These are phyloP conservation scores for Phytophthora colocasiae DNA, from an alignment of 352 stramenopile species.

Conservation along the genomic window DNA sequence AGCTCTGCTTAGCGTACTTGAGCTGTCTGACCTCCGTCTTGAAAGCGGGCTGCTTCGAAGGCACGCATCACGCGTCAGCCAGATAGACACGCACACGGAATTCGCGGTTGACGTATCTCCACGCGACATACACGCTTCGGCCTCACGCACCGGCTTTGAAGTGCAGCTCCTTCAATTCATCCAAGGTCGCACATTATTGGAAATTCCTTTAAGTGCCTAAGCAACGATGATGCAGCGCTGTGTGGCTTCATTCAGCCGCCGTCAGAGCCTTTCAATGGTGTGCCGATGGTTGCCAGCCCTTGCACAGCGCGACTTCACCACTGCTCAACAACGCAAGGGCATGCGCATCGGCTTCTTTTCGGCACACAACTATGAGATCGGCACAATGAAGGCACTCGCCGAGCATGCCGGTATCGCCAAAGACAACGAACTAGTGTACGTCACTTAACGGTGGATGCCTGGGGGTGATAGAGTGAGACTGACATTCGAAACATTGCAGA, in stretches of 20 bases:
- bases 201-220: conserved; percentile 14
- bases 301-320: conserved; percentile 19
- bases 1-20: too few relatives aligned
- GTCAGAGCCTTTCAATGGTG: conserved; percentile 9
- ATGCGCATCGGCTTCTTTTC: conserved; percentile 85
- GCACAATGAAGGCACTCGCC: conserved; percentile 51
- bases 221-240: conserved; percentile 22
- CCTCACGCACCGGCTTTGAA: neutral
- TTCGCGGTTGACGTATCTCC: neutral
- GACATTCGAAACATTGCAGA: conserved; percentile 14
- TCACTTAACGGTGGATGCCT: neutral
- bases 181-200: conserved; percentile 10
- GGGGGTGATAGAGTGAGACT: neutral
- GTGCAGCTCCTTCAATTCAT: neutral
- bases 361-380: conserved; percentile 68
- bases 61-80: neutral
- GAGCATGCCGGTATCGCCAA: conserved; percentile 44
- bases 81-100: neutral
- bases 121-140: too few relatives aligned
- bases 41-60: too few relatives aligned
- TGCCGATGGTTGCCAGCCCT: conserved; percentile 21
- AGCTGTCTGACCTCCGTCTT: too few relatives aligned
- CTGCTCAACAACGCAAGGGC: conserved; percentile 22
- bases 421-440: conserved; percentile 60
- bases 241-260: conserved; percentile 15